phyloP scores from a whole-genome alignment of 2,329 filamentous ascomycete genomes.

The Malbranchea cinnamomea region DNA sequence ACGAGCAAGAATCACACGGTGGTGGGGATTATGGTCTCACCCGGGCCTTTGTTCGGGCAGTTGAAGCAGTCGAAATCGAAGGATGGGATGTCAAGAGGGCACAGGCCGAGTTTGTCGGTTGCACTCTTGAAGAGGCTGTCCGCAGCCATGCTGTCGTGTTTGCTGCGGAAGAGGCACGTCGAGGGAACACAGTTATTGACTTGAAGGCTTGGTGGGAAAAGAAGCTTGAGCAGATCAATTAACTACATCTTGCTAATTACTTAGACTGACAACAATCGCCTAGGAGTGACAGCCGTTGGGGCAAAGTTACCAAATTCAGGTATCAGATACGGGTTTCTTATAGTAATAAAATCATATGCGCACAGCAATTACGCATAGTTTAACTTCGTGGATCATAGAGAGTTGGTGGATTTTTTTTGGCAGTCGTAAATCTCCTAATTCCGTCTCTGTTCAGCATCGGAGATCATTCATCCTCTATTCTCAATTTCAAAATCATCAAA shows the following conservation, averaged over 20 bases:
- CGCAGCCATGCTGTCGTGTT: conserved; percentile 86
- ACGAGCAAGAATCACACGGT: conserved; percentile 46
- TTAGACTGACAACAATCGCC: too few relatives aligned
- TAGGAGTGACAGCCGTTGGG: too few relatives aligned
- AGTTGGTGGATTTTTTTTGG: too few relatives aligned
- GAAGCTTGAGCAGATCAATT: conserved; percentile 27
- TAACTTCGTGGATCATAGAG: too few relatives aligned
- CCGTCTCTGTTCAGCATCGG: too few relatives aligned
- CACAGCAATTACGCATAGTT: too few relatives aligned
- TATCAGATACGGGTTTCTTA: too few relatives aligned
- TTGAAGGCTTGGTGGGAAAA: conserved; percentile 64
- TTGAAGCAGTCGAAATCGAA: conserved; percentile 61
- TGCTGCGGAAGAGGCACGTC: conserved; percentile 76
- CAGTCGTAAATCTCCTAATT: too few relatives aligned
- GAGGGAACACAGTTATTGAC: conserved; percentile 51
- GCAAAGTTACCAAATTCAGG: too few relatives aligned
- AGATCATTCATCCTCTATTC: not conserved
- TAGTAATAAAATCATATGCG: too few relatives aligned
- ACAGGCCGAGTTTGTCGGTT: conserved; percentile 63
- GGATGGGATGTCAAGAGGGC: conserved; percentile 52
- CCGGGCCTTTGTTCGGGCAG: conserved; percentile 67
- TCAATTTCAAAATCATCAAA: too few relatives aligned
- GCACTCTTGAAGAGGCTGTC: conserved; percentile 73
- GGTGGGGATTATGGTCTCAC: conserved; percentile 70
- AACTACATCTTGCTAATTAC: too few relatives aligned